Conservation (phyloP, 768 basidiomycete species). For the Phallus indusiatus region DNA sequence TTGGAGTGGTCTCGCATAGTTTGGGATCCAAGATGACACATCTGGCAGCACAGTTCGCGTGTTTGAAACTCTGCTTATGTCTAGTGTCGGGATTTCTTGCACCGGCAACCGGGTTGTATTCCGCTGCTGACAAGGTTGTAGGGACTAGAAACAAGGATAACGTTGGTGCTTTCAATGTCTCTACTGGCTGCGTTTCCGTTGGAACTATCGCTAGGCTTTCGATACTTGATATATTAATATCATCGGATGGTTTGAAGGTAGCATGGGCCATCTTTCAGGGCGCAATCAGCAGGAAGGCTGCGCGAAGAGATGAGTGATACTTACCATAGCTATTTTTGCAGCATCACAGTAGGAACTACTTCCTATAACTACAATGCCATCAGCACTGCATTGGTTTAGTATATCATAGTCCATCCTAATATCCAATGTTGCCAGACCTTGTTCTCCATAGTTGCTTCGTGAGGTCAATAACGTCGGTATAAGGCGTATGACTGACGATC, state of each 20-base stretch:
- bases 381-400: neutral
- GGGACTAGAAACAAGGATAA: neutral
- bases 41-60: neutral
- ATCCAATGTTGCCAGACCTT: neutral
- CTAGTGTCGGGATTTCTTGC: neutral
- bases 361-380: neutral
- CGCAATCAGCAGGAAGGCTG: neutral
- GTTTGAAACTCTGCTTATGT: neutral
- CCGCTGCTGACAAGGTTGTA: conserved; percentile 3
- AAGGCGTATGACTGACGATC: neutral
- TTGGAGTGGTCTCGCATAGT: neutral
- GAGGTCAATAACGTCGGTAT: conserved; percentile 1
- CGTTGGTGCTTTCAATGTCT: neutral
- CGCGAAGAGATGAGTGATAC: neutral
- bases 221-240: neutral
- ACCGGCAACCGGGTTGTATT: neutral
- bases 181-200: neutral
- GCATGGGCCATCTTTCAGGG: neutral
- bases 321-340: conserved; percentile 3
- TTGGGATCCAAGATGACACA: conserved; percentile 3
- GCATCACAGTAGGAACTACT: conserved; percentile 4
- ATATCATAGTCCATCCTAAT: neutral
- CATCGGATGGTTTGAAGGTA: neutral
- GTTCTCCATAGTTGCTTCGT: neutral
- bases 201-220: neutral